These are phyloP conservation scores for Hirschfeldia incana DNA, from an alignment of 345 rosid species.

Conservation along the genomic window DNA sequence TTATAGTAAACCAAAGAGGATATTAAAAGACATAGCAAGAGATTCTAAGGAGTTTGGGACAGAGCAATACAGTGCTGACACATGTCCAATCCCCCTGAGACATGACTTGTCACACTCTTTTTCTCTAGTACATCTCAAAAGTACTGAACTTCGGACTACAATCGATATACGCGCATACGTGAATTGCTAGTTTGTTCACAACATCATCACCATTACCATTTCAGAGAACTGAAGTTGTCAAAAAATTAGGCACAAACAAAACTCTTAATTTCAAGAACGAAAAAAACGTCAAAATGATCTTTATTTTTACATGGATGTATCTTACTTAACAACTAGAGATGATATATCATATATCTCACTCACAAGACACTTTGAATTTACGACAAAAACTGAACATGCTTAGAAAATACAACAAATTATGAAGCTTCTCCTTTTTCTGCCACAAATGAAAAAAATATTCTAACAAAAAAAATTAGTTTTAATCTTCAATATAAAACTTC, in stretches of 20 bases:
- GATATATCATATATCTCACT: too few relatives aligned
- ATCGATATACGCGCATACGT: background rate
- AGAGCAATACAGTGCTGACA: slow-evolving; percentile 27
- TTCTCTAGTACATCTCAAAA: slow-evolving; percentile 2
- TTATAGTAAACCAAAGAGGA: slow-evolving; percentile 17
- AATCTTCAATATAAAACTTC: too few relatives aligned
- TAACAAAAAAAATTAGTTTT: too few relatives aligned
- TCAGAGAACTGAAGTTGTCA: background rate
- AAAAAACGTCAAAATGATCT: background rate
- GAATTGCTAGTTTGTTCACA: background rate
- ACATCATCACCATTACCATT: background rate
- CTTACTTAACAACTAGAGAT: background rate
- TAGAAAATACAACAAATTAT: too few relatives aligned
- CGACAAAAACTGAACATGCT: too few relatives aligned
- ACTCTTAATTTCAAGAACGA: background rate
- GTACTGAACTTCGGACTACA: background rate
- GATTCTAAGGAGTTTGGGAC: slow-evolving; percentile 29
- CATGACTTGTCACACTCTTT: slow-evolving; percentile 19
- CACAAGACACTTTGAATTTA: too few relatives aligned
- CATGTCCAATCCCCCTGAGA: slow-evolving; percentile 30
- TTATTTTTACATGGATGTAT: background rate
- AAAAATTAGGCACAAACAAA: background rate
- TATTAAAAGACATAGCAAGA: background rate
- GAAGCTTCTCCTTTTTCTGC: too few relatives aligned
- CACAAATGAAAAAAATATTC: too few relatives aligned